Evolutionary conservation across 352 stramenopile genomes (phyloP), one percentile per base, ranked within the genome.

Genomic region (Albugo candida): DNA sequence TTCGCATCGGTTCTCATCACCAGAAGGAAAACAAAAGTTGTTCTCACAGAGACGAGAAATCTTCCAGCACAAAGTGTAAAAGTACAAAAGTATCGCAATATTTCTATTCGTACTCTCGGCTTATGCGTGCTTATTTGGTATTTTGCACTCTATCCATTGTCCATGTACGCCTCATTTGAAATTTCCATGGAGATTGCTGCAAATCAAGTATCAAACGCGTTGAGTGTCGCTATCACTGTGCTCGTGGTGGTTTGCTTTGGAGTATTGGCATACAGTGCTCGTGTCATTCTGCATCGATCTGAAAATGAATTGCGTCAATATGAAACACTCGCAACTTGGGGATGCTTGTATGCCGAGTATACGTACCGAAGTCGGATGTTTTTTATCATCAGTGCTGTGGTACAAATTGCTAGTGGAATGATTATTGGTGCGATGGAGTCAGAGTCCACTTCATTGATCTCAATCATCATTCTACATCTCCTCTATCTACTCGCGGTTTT

Each of bases 171-270:
- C 13, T 65, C 67, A 16, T 83, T 78, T 48, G 73, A 81, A 45
- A 81, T 80, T 20, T 67, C 58, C 13, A 86, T 83, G 71, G 66
- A 81, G 54, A 58, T 71, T 12, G 51, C 69, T 35, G 47, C 62
- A 3, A 53, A 53, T 1, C 47, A 51, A 5, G 41, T 68, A 8
- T 54, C 54, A 0, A 55, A 60, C 13, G 51, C 55, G 16, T 54
- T 72, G 11, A 43, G 71, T 1, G 56, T 83, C 4, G 64, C 65
- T 6, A 49, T 81, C 40, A 52, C 70, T 2, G 50, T 61, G 8
- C 42, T 86, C 5, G 52, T 70, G 0, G 36, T 81, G 14, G 49
- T 67, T 6, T 77, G 60, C 39, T 67, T 73, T 11, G 53, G 61
- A 17, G 63, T 53, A 1, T 45, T 76, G 13, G 61, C 55, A 27